These are phyloP conservation scores for Kodamaea sp. DNA, from an alignment of 1,139 yeast species.

Conservation along the genomic window DNA sequence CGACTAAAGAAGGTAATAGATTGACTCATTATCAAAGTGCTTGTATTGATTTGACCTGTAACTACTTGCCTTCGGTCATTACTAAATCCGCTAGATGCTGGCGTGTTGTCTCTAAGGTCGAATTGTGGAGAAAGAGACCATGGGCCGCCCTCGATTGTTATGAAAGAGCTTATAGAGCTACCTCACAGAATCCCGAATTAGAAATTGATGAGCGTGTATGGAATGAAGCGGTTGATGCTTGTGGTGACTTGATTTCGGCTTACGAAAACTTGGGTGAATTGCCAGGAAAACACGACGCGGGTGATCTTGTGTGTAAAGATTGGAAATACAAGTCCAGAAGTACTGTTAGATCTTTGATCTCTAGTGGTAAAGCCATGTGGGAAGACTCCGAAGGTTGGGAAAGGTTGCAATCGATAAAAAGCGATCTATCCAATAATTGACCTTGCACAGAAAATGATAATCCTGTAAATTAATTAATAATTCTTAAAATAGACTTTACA, in stretches of 20 bases:
- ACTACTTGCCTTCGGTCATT: conserved; percentile 62
- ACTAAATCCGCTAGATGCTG: conserved; percentile 73
- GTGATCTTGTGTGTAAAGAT: conserved; percentile 80
- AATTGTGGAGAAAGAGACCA: conserved; percentile 81
- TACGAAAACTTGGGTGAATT: conserved; percentile 82
- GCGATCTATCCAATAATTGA: conserved; percentile 21
- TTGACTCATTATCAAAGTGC: conserved; percentile 59
- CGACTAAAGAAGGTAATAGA: conserved; percentile 34
- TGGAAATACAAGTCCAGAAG: conserved; percentile 86
- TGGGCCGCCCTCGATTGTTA: conserved; percentile 85
- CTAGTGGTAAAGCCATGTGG: conserved; percentile 78
- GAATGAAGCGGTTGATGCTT: conserved; percentile 78
- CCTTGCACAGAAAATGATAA: conserved; percentile 8
- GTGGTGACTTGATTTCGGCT: conserved; percentile 79
- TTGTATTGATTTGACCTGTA: conserved; percentile 67
- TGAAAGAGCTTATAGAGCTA: conserved; percentile 82
- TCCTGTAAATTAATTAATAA: background rate
- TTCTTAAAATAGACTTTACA: too few relatives aligned
- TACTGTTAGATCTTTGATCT: conserved; percentile 68
- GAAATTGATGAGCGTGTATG: conserved; percentile 61
- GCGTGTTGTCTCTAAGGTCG: conserved; percentile 80
- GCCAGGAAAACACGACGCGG: conserved; percentile 84
- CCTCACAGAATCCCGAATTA: conserved; percentile 61
- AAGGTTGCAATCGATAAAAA: conserved; percentile 52
- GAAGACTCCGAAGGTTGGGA: conserved; percentile 80